These are phyloP conservation scores for Alternaria novae-zelandiae DNA, from an alignment of 2,329 filamentous ascomycete genomes.

Conservation along the genomic window DNA sequence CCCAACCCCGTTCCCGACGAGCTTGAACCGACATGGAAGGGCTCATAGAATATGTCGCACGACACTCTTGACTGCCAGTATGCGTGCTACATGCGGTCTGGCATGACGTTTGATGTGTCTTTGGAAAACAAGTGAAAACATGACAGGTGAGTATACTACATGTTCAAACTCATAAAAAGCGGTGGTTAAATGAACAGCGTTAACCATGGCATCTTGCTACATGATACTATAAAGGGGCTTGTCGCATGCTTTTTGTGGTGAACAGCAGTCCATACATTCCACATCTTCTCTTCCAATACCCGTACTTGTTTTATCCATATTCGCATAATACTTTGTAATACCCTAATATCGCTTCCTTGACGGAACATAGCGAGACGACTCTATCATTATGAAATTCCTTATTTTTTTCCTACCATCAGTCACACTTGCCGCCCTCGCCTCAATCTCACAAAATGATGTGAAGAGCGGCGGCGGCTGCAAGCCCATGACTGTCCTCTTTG, in stretches of 20 bases:
- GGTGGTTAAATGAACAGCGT: neutral
- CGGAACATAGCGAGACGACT: neutral
- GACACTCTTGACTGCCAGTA: constrained; percentile 1
- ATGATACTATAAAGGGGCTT: constrained; percentile 1
- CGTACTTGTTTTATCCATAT: neutral
- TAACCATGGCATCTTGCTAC: neutral
- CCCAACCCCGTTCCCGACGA: constrained; percentile 4
- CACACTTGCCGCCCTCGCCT: constrained; percentile 26
- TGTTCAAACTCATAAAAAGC: neutral
- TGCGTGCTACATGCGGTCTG: constrained; percentile 8
- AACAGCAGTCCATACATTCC: neutral
- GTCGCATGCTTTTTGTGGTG: neutral
- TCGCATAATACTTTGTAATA: neutral
- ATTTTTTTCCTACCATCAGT: constrained; percentile 17
- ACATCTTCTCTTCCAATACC: neutral
- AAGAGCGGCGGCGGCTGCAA: constrained; percentile 48
- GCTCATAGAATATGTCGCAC: constrained; percentile 1
- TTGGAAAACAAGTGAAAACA: constrained; percentile 17
- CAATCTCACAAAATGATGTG: constrained; percentile 35
- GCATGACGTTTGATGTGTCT: constrained; percentile 24
- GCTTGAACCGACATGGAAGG: constrained; percentile 10
- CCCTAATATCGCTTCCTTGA: neutral
- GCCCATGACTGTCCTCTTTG: constrained; percentile 61
- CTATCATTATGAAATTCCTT: constrained; percentile 22
- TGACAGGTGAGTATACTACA: constrained; percentile 6